Evolutionary conservation across 768 basidiomycete species (phyloP), one percentile per base, ranked within the genome.

Genomic region (Fomitopsis pulvina): DNA sequence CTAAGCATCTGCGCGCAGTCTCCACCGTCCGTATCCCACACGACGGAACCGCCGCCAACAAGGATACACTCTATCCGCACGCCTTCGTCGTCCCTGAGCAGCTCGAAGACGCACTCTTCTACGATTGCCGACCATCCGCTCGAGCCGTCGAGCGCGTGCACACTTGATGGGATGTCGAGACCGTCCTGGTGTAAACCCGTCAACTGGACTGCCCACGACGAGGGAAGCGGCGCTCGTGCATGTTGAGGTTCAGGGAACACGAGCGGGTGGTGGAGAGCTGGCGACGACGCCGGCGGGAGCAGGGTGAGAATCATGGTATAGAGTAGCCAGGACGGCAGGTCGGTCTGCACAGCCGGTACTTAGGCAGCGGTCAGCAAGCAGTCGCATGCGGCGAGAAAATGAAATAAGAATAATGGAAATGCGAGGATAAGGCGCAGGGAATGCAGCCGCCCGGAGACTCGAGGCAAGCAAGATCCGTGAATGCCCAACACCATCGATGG

Each of bases 111-210:
- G n/a, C 88, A 76, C 57, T 84, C 74, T 39, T 74, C 69, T 26
- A 83, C 63, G 29, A 84, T 68, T 42, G 71, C 72, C 12, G 78
- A 71, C 24, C 85, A 64, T 40, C 79, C 80, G 4, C 76, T 77
- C 20, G 80, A 71, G 55, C 74, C 74, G 68, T 86, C 85, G 40
- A 85, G 68, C 27, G 76, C 73, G 60, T 84, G 81, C 8, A 82
- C 63, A 16, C 67, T 68, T 0, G 64, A 62, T 2, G 80, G 84
- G 24, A 72, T 59, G 21, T 80, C 75, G 34, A 85, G 73, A 24
- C 77, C 75, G 29, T 79, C 76, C 16, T 72, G 55, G 37, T 71
- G 69, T 20, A 83, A 64, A 37, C 75, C 63, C 20, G 73, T 69
- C n/a, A 83, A 66, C 52, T 81, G 78, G 24, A 70, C 63, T 4